These are phyloP conservation scores for Neonectria coccinea DNA, from an alignment of 2,329 filamentous ascomycete genomes.

Conservation along the genomic window DNA sequence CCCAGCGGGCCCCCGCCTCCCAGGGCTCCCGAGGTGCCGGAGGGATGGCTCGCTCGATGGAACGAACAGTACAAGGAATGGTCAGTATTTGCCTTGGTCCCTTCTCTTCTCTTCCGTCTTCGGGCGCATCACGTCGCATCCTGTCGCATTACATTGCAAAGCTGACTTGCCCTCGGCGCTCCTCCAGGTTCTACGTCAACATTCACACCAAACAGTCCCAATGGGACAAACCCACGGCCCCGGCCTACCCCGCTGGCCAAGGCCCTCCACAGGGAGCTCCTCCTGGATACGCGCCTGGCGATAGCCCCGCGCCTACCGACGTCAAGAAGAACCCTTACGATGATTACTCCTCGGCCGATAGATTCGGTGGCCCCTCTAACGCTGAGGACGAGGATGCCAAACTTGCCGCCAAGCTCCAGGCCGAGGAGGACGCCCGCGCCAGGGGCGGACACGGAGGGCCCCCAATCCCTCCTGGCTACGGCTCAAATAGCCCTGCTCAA, in stretches of 20 bases:
- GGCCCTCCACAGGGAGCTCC: conserved; percentile 69
- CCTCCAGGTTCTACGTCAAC: conserved; percentile 87
- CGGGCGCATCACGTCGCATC: background rate
- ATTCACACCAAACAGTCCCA: conserved; percentile 87
- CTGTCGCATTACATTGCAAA: conserved; percentile 9
- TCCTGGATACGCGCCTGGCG: conserved; percentile 70
- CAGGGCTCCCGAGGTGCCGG: conserved; percentile 70
- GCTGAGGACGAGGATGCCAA: conserved; percentile 74
- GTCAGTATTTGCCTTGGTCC: conserved; percentile 53
- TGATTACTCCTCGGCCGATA: conserved; percentile 47
- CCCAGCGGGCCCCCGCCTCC: conserved; percentile 68
- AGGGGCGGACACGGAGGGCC: conserved; percentile 47
- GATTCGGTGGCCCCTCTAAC: conserved; percentile 50
- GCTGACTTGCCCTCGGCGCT: conserved; percentile 26
- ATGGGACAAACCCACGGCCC: conserved; percentile 85
- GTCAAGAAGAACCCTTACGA: conserved; percentile 80
- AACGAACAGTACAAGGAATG: conserved; percentile 92
- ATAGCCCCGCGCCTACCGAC: conserved; percentile 56
- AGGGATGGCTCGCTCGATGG: conserved; percentile 86
- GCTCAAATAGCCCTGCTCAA: conserved; percentile 45
- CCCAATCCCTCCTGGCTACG: conserved; percentile 51
- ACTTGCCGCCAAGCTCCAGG: conserved; percentile 81
- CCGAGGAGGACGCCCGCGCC: conserved; percentile 80
- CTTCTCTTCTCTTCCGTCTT: background rate
- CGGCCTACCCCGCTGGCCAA: conserved; percentile 65